Percentiles rank a stretch among this genome's conserved stretches.
phyloP scores from a whole-genome alignment of 495 filamentous ascomycete species.

The Podospora didyma region DNA sequence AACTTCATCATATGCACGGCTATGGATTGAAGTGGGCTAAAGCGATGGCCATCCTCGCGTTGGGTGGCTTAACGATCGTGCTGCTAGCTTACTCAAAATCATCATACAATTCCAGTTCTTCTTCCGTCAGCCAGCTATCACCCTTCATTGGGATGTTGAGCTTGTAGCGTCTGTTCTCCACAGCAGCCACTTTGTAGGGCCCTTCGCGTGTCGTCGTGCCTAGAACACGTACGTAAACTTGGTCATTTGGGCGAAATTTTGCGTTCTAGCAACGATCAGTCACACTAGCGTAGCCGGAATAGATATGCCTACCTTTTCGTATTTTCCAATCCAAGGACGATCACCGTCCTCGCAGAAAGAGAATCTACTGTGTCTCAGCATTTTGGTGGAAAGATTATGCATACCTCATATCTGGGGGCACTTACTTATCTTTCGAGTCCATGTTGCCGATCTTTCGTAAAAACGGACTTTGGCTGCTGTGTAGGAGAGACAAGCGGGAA shows the following conservation, averaged over 20 bases:
- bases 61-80: too few relatives aligned
- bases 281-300: neutral
- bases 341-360: neutral
- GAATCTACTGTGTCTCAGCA: neutral
- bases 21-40: slow-evolving; percentile 1
- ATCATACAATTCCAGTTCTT: neutral
- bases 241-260: neutral
- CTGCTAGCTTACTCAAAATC: neutral
- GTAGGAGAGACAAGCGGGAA: neutral
- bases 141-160: neutral
- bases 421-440: neutral
- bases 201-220: neutral
- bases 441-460: neutral
- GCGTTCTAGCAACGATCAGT: neutral
- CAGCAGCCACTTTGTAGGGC: neutral
- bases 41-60: too few relatives aligned
- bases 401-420: neutral
- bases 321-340: neutral
- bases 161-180: neutral
- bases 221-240: neutral
- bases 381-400: neutral
- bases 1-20: neutral
- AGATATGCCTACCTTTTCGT: neutral
- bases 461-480: neutral
- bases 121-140: neutral